A percentile compares a stretch with the other conserved stretches of the same genome.
Evolutionary conservation across 2,329 filamentous ascomycete genomes (phyloP).

Genomic region (Thermoascus crustaceus): DNA sequence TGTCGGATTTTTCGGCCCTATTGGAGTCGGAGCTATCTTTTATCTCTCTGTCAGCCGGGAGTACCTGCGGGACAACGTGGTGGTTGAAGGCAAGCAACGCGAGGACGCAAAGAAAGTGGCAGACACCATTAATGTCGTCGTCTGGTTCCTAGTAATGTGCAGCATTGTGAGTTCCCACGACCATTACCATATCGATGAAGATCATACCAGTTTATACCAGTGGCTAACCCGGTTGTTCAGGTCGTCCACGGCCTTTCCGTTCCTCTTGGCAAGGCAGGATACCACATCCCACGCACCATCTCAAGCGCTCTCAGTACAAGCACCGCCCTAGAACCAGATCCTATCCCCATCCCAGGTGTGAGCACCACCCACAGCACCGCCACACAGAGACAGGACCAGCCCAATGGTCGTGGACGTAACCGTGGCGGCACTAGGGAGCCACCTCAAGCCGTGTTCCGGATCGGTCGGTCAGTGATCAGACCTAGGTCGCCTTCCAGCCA

Average conservation of each 20-base stretch:
- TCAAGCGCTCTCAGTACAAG: slow-evolving; percentile 39
- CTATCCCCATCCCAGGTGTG: slow-evolving; percentile 21
- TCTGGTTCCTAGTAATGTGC: slow-evolving; percentile 81
- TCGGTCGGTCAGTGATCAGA: slow-evolving; percentile 19
- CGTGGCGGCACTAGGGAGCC: slow-evolving; percentile 12
- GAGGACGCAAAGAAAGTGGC: slow-evolving; percentile 57
- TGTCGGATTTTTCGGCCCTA: slow-evolving; percentile 87
- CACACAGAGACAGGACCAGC: slow-evolving; percentile 12
- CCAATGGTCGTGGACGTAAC: slow-evolving; percentile 19
- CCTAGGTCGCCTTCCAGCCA: slow-evolving; percentile 9
- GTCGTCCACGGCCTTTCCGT: slow-evolving; percentile 76
- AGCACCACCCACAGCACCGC: slow-evolving; percentile 28
- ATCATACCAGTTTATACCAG: background rate
- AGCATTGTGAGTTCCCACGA: slow-evolving; percentile 57
- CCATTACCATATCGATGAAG: slow-evolving; percentile 3
- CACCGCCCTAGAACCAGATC: slow-evolving; percentile 20
- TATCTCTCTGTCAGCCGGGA: slow-evolving; percentile 77
- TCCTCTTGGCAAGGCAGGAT: slow-evolving; percentile 50
- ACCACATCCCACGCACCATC: slow-evolving; percentile 39
- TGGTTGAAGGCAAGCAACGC: slow-evolving; percentile 52
- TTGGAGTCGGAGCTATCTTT: slow-evolving; percentile 83
- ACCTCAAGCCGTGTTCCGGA: slow-evolving; percentile 17
- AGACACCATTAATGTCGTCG: slow-evolving; percentile 61
- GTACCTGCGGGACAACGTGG: slow-evolving; percentile 53
- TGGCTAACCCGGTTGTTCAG: slow-evolving; percentile 27